phyloP scores from a whole-genome alignment of 352 stramenopile genomes.

The Globisporangium solare region DNA sequence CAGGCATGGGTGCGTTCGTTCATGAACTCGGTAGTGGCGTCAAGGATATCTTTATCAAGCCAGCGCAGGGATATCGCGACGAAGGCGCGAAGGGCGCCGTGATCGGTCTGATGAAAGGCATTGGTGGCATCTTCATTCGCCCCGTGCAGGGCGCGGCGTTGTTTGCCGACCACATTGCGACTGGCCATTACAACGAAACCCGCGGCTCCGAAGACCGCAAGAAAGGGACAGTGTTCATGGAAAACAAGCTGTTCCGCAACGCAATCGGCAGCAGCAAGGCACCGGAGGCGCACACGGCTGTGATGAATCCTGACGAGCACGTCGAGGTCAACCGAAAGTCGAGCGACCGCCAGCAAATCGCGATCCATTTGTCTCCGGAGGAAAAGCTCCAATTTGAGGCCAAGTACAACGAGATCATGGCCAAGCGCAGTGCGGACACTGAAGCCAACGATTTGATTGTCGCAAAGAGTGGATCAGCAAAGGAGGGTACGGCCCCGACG shows the following conservation, averaged over 20 bases:
- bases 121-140: conserved; percentile 46
- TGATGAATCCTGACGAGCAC: conserved; percentile 47
- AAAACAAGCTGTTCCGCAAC: conserved; percentile 39
- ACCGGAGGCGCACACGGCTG: conserved; percentile 42
- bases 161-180: conserved; percentile 64
- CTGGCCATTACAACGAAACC: conserved; percentile 52
- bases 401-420: conserved; percentile 36
- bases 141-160: conserved; percentile 56
- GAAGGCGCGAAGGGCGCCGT: conserved; percentile 56
- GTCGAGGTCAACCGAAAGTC: conserved; percentile 22
- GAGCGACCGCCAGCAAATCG: conserved; percentile 34
- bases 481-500: too few species aligned
- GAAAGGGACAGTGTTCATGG: conserved; percentile 38
- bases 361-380: conserved; percentile 33
- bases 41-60: conserved; percentile 60
- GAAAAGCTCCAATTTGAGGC: conserved; percentile 34
- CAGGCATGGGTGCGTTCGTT: conserved; percentile 52
- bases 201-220: conserved; percentile 38
- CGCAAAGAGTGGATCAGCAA: too few species aligned
- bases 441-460: conserved; percentile 15
- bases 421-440: conserved; percentile 19
- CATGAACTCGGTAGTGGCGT: conserved; percentile 61
- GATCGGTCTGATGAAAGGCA: conserved; percentile 51
- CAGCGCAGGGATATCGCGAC: conserved; percentile 52
- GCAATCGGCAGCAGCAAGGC: conserved; percentile 33